A percentile compares a stretch with the other conserved stretches of the same genome.
These are phyloP conservation scores for Aristolochia fimbriata DNA, from an alignment of 164 flowering plant species.

Conservation along the genomic window DNA sequence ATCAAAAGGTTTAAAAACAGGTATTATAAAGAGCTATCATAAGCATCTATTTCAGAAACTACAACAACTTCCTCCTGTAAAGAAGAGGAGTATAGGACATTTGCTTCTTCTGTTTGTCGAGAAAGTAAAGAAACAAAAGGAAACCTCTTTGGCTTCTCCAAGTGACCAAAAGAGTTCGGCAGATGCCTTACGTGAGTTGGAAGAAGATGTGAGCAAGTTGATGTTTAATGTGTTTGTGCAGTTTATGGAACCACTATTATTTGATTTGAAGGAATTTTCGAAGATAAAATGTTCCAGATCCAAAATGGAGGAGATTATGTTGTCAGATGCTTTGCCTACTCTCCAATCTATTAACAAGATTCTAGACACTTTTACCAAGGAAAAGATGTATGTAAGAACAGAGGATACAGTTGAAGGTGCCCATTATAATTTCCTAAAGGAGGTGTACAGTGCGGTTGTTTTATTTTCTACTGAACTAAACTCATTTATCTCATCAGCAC, in stretches of 20 bases:
- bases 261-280: constrained; percentile 25
- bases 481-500: constrained; percentile 16
- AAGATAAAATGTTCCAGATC: constrained; percentile 14
- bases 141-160: constrained; percentile 17
- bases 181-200: constrained; percentile 19
- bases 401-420: constrained; percentile 69
- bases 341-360: constrained; percentile 46
- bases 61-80: constrained; percentile 28
- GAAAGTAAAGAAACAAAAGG: constrained; percentile 39
- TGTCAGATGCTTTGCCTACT: constrained; percentile 23
- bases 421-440: constrained; percentile 48
- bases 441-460: constrained; percentile 23
- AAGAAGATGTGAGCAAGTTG: constrained; percentile 42
- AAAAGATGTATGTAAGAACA: constrained; percentile 45
- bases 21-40: constrained; percentile 60
- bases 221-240: constrained; percentile 63
- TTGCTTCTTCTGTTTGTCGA: constrained; percentile 49
- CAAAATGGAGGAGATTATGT: constrained; percentile 9
- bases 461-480: constrained; percentile 29
- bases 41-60: constrained; percentile 66
- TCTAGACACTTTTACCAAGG: constrained; percentile 38
- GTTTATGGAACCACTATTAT: constrained; percentile 56
- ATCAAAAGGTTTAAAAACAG: constrained; percentile 23
- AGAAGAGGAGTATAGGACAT: constrained; percentile 44
- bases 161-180: constrained; percentile 13